Evolutionary conservation across 768 basidiomycete species (phyloP).

Genomic region (Hypsizygus marmoreus): DNA sequence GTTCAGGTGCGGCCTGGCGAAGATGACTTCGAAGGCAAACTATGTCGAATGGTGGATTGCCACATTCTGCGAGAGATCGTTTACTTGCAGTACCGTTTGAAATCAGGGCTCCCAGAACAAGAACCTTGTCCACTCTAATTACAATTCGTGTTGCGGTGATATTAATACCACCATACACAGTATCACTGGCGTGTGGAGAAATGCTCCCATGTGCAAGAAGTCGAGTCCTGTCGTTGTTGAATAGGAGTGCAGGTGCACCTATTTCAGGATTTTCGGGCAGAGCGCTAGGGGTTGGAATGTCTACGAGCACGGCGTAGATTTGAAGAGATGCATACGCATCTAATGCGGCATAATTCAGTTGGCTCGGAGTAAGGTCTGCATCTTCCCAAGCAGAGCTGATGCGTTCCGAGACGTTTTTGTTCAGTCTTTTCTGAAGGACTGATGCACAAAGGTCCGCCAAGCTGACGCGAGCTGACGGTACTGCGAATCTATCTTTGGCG

Average conservation of each 20-base stretch:
- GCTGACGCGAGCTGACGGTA: slow-evolving; percentile 18
- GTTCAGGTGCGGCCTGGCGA: no score
- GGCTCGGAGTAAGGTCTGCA: slow-evolving; percentile 11
- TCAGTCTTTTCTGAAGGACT: slow-evolving; percentile 23
- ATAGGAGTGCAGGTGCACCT: background rate
- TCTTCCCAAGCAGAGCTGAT: slow-evolving; percentile 23
- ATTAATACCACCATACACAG: background rate
- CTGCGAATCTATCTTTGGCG: slow-evolving; percentile 26
- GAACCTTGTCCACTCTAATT: slow-evolving; percentile 4
- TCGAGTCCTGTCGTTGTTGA: background rate
- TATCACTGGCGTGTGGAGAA: background rate
- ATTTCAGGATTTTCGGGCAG: background rate
- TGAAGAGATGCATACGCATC: slow-evolving; percentile 20
- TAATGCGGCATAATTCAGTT: slow-evolving; percentile 21
- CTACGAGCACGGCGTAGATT: slow-evolving; percentile 13
- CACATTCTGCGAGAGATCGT: no score
- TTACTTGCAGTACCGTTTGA: no score
- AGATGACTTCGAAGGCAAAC: no score
- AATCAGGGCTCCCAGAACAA: slow-evolving; percentile 5
- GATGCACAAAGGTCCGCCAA: slow-evolving; percentile 32
- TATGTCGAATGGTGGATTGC: no score
- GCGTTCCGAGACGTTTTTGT: slow-evolving; percentile 18
- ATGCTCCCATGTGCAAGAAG: background rate
- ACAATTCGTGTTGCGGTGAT: background rate
- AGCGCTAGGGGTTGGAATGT: slow-evolving; percentile 4